Evolutionary conservation across 2,329 filamentous ascomycete species (phyloP), one percentile per base, ranked within the genome.

Genomic region (Pezicula rhizophila): DNA sequence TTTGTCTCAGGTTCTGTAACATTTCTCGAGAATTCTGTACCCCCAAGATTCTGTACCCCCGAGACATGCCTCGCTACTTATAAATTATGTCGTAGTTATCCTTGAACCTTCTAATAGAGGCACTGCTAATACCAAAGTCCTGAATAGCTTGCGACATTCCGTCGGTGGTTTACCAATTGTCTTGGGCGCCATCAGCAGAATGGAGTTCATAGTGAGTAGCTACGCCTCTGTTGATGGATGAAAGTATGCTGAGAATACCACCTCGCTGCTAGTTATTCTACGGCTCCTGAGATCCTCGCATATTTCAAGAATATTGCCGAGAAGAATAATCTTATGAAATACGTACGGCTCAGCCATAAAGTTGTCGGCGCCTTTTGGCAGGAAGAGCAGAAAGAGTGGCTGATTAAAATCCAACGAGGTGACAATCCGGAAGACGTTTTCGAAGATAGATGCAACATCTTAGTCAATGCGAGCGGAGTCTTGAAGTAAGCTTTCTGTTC

Each of bases 391-490:
- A 65, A 67, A 8, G 57, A 67, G 7, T 75, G 71, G 70, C 69
- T 65, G 39, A 68, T 73, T 4, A 64, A 66, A 3, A 60, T 60
- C 4, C 58, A 35, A 35, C 37, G 42, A 14, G 42, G 54, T 12
- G 42, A 51, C 15, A 42, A 49, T 38, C 43, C 31, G 3, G 62
- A 68, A 4, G 73, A 72, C 0, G 52, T 75, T 2, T 54, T 68
- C 12, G 65, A 66, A 20, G 75, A 72, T 56, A 65, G 66, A 45
- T 73, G 72, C 18, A 63, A 64, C 15, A 52, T 74, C 4, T 58
- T 75, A 17, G 71, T 76, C 52, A 72, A 64, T 45, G 72, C 72
- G 1, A 49, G 47, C 11, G 75, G 76, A n/a, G 69, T 77, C 15
- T 61, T 79, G 40, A 77, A 77, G 55, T 72, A 75, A 10, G 45